Percentiles rank a stretch among this genome's conserved stretches.
phyloP scores from a whole-genome alignment of 805 yeast species.

The Lipomyces sp. region DNA sequence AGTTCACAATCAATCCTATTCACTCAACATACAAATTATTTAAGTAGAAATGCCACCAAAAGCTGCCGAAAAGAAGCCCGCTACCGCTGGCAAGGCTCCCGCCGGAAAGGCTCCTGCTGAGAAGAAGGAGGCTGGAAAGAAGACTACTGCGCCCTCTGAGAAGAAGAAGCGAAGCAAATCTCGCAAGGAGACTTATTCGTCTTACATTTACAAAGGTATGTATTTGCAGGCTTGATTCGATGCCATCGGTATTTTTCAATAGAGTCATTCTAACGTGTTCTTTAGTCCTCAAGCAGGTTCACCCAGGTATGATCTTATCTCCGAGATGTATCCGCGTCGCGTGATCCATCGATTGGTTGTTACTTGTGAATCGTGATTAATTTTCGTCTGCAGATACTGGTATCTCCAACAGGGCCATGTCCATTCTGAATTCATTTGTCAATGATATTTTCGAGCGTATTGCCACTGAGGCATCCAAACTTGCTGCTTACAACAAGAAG shows the following conservation, averaged over 20 bases:
- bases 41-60: slow-evolving; percentile 49
- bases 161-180: slow-evolving; percentile 91
- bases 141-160: slow-evolving; percentile 78
- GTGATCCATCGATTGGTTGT: slow-evolving; percentile 13
- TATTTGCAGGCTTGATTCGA: neutral
- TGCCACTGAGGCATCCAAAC: slow-evolving; percentile 96
- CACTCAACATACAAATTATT: slow-evolving; percentile 4
- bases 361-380: neutral
- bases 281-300: slow-evolving; percentile 90
- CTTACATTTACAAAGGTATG: slow-evolving; percentile 85
- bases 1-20: neutral
- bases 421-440: slow-evolving; percentile 97
- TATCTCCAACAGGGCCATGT: slow-evolving; percentile 98
- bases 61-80: slow-evolving; percentile 68
- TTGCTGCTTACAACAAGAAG: slow-evolving; percentile 98
- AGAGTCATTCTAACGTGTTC: slow-evolving; percentile 18
- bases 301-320: slow-evolving; percentile 62
- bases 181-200: slow-evolving; percentile 97
- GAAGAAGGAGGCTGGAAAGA: slow-evolving; percentile 88
- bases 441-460: slow-evolving; percentile 98
- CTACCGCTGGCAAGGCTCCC: slow-evolving; percentile 53
- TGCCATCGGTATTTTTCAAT: neutral
- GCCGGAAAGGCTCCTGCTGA: slow-evolving; percentile 98
- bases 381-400: slow-evolving; percentile 64
- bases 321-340: slow-evolving; percentile 5